phyloP scores from a whole-genome alignment of 495 filamentous ascomycete genomes.

The Hypoxylon rickii region DNA sequence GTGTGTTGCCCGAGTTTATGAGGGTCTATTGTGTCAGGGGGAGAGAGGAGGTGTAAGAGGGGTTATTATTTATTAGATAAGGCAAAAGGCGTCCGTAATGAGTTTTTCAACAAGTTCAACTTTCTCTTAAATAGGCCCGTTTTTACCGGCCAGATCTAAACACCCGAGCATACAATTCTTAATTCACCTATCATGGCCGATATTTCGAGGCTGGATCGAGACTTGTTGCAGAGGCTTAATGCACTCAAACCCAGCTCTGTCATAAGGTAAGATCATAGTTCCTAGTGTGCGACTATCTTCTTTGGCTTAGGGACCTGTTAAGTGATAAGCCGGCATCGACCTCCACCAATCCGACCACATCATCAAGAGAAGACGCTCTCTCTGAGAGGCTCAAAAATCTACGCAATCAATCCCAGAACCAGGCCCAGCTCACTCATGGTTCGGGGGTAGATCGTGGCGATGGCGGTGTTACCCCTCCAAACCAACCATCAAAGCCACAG shows the following conservation, averaged over 20 bases:
- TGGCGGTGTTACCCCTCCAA: not conserved
- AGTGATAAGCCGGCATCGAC: slow-evolving; percentile 18
- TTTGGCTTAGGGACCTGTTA: slow-evolving; percentile 19
- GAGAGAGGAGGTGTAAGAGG: too few species aligned
- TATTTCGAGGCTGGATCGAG: slow-evolving; percentile 75
- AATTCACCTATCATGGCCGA: slow-evolving; percentile 66
- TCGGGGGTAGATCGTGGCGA: not conserved
- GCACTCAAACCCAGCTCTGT: slow-evolving; percentile 60
- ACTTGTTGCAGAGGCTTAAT: slow-evolving; percentile 85
- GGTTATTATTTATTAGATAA: too few species aligned
- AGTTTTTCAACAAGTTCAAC: too few species aligned
- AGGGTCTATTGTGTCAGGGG: too few species aligned
- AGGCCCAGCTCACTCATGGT: not conserved
- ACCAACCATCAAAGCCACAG: slow-evolving; percentile 13
- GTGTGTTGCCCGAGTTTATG: too few species aligned
- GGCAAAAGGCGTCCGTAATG: too few species aligned
- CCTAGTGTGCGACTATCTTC: too few species aligned
- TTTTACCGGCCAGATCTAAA: too few species aligned
- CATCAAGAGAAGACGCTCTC: slow-evolving; percentile 50
- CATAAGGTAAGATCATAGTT: slow-evolving; percentile 34
- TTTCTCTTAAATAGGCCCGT: too few species aligned
- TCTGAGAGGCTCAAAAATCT: slow-evolving; percentile 48
- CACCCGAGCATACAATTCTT: too few species aligned
- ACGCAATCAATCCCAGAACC: slow-evolving; percentile 36
- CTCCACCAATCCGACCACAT: slow-evolving; percentile 30